Base-by-base conservation (phyloP, 768 basidiomycete genomes). In the Aureoboletus auriporus region DNA sequence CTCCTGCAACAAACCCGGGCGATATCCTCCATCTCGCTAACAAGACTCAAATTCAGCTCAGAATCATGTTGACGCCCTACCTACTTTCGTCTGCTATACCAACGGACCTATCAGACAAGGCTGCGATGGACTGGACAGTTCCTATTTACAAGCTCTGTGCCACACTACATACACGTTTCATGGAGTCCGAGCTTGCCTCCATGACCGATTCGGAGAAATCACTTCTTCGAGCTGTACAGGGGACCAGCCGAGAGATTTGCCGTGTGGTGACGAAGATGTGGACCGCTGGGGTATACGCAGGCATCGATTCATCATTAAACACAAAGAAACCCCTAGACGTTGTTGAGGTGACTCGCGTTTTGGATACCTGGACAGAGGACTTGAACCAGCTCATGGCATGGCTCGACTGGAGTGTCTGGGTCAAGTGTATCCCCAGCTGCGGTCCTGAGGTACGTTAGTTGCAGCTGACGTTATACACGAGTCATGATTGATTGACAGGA, bases 161-260 rank as follows among this genome's bases (percentile, higher is more conserved):
- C 12, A 38, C 37, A 10, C 1, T 4, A 10, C 37, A 38, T 13
- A 28, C 39, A 2, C 3, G 2, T 13, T 28, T 14, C 8, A 28
- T 28, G 26, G 12, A 11, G 33, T 14, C 10, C 14, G 26, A 26
- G 12, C 13, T 39, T 4, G 39, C n/a, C 27, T 40, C 27, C n/a
- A 48, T 26, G 11, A 41, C 39, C 4, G 39, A 40, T 28, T 40
- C 39, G 39, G 39, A 40, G 14, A n/a, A 40, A 11, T 28, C 17
- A n/a, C 58, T 69, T 10, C 43, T 65, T 6, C 36, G 39, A 26
- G 57, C 35, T 5, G 27, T 70, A 4, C 53, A 58, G 9, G 71
- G 58, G 6, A 73, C 71, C 2, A 65, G 51, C 5, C 62, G 60
- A 30, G 74, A 78, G 52, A 74, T 76, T 20, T 78, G 75, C 47